phyloP scores from a whole-genome alignment of 441 rosid genomes.

The Lepidium campestre region DNA sequence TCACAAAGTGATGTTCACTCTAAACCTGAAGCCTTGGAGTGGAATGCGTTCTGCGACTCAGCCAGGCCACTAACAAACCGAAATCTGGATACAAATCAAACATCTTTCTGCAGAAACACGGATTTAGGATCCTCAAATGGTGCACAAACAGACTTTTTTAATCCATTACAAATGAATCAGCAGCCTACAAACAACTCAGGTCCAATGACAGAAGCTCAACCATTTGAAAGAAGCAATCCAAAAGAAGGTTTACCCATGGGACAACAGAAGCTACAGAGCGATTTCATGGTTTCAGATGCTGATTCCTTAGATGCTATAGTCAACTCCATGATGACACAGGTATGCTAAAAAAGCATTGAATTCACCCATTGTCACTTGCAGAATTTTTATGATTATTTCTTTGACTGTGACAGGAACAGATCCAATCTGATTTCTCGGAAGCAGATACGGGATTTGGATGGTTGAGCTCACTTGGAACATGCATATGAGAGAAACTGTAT shows the following conservation, averaged over 20 bases:
- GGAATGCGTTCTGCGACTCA: constrained; percentile 30
- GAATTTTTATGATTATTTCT: background rate
- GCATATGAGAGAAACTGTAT: constrained; percentile 31
- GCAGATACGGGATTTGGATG: constrained; percentile 40
- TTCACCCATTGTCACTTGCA: background rate
- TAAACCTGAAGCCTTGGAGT: constrained; percentile 13
- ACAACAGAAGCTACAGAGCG: constrained; percentile 40
- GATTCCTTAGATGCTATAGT: constrained; percentile 65
- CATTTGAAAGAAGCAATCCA: constrained; percentile 11
- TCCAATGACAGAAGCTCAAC: constrained; percentile 31
- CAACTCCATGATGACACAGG: constrained; percentile 55
- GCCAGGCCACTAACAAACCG: constrained; percentile 10
- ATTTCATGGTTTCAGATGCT: constrained; percentile 32
- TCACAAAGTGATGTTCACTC: constrained; percentile 3
- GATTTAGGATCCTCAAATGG: constrained; percentile 34
- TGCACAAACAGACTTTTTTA: constrained; percentile 29
- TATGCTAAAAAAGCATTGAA: constrained; percentile 7
- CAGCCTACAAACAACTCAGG: constrained; percentile 22
- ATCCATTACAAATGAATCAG: constrained; percentile 32
- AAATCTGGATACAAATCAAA: constrained; percentile 26
- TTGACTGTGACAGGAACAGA: constrained; percentile 43
- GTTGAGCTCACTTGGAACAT: constrained; percentile 37
- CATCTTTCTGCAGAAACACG: constrained; percentile 28
- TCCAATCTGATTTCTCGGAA: constrained; percentile 26
- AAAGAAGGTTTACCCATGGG: constrained; percentile 37